Evolutionary conservation across 352 stramenopile species (phyloP).

Genomic region (Pythium apleroticum): DNA sequence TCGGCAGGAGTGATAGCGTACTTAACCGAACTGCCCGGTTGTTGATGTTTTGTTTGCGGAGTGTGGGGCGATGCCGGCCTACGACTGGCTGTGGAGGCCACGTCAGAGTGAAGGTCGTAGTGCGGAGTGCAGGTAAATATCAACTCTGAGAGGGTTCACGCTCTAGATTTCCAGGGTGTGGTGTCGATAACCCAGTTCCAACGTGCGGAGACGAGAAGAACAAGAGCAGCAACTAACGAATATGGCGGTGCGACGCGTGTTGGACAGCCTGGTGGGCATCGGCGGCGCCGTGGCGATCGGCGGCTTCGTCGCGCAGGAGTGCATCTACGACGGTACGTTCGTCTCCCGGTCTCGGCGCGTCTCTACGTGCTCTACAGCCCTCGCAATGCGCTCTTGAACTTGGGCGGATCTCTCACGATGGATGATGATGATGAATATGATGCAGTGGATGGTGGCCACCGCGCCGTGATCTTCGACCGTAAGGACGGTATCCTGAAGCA

Average conservation of each 20-base stretch:
- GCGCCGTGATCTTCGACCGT: constrained; percentile 99
- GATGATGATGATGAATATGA: no score
- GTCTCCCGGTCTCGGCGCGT: neutral
- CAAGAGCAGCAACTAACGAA: constrained; percentile 19
- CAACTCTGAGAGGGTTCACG: constrained; percentile 13
- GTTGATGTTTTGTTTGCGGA: constrained; percentile 10
- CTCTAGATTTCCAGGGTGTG: neutral
- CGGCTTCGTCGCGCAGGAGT: constrained; percentile 71
- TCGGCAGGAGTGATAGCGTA: neutral
- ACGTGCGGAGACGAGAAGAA: constrained; percentile 22
- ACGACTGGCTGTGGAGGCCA: constrained; percentile 28
- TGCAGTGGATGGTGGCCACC: constrained; percentile 97
- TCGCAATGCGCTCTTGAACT: neutral
- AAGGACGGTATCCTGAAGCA: constrained; percentile 96
- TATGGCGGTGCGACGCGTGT: constrained; percentile 64
- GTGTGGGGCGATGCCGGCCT: neutral
- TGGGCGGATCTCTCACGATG: neutral
- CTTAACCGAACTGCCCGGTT: neutral
- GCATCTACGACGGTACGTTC: constrained; percentile 81
- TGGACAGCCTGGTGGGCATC: constrained; percentile 68
- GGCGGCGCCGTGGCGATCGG: constrained; percentile 62
- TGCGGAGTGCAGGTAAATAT: constrained; percentile 20
- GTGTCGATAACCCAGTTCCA: constrained; percentile 12
- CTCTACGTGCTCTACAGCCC: neutral
- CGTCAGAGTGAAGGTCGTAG: constrained; percentile 16